Evolutionary conservation across 192 early-diverging fungal genomes (phyloP).

Genomic region (Gaertneriomyces sp.): DNA sequence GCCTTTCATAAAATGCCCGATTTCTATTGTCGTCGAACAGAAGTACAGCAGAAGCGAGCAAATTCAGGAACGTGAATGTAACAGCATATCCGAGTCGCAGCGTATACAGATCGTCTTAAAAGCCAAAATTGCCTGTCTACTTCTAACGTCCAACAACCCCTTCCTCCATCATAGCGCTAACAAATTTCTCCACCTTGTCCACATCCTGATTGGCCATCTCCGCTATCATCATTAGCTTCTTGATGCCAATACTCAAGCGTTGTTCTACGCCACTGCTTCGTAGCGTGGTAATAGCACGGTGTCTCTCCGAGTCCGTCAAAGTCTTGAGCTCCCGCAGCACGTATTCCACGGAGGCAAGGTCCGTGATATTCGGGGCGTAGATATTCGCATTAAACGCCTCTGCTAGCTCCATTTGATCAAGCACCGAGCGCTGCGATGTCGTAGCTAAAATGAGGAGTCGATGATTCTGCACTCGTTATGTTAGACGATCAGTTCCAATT

Average conservation of each 20-base stretch:
- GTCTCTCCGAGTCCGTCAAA: constrained; percentile 68
- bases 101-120: too few species aligned
- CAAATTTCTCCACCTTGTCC: constrained; percentile 76
- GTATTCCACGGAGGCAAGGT: constrained; percentile 63
- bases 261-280: constrained; percentile 47
- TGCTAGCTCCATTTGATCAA: constrained; percentile 83
- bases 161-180: constrained; percentile 30
- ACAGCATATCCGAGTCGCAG: too few species aligned
- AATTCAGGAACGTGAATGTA: too few species aligned
- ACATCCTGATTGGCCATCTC: constrained; percentile 89
- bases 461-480: constrained; percentile 21
- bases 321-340: constrained; percentile 67
- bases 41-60: too few species aligned
- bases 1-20: too few species aligned
- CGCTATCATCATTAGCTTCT: constrained; percentile 84
- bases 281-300: constrained; percentile 52
- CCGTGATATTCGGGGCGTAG: constrained; percentile 74
- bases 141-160: neutral
- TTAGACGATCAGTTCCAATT: neutral
- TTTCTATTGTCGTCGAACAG: too few species aligned
- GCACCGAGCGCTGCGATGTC: constrained; percentile 71
- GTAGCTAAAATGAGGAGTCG: constrained; percentile 87
- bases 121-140: too few species aligned
- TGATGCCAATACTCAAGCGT: constrained; percentile 75
- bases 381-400: constrained; percentile 83